These are phyloP conservation scores for Venturia effusa DNA, from an alignment of 2,329 filamentous ascomycete species.

Conservation along the genomic window DNA sequence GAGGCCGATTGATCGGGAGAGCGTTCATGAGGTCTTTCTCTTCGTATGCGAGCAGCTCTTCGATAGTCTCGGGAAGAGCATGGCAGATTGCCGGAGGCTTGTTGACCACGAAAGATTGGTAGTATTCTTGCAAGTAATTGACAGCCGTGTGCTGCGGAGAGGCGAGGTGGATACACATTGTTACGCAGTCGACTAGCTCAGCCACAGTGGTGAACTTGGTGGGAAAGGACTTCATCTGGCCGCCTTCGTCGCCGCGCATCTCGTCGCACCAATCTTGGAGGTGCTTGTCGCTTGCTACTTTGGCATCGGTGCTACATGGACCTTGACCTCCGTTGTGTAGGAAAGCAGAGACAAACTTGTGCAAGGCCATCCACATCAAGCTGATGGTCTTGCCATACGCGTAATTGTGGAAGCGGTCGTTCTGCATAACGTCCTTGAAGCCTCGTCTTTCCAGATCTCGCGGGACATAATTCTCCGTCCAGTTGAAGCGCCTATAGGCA, in stretches of 20 bases:
- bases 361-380: slow-evolving; percentile 34
- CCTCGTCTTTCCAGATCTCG: slow-evolving; percentile 34
- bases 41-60: slow-evolving; percentile 20
- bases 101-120: slow-evolving; percentile 36
- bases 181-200: slow-evolving; percentile 34
- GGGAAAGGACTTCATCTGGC: slow-evolving; percentile 27
- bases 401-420: slow-evolving; percentile 36
- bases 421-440: slow-evolving; percentile 28
- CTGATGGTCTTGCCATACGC: slow-evolving; percentile 37
- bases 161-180: slow-evolving; percentile 30
- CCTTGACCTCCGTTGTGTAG: slow-evolving; percentile 19
- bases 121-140: slow-evolving; percentile 43
- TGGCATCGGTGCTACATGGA: slow-evolving; percentile 22
- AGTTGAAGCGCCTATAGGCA: slow-evolving; percentile 31
- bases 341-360: slow-evolving; percentile 31
- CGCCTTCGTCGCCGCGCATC: slow-evolving; percentile 26
- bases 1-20: slow-evolving; percentile 31
- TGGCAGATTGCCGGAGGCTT: slow-evolving; percentile 32
- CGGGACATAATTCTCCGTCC: slow-evolving; percentile 34
- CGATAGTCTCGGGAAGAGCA: slow-evolving; percentile 22
- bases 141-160: slow-evolving; percentile 40
- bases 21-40: slow-evolving; percentile 28
- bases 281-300: slow-evolving; percentile 21
- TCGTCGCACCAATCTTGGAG: slow-evolving; percentile 33
- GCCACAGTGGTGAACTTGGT: slow-evolving; percentile 32